Base-by-base conservation (phyloP, 2,329 filamentous ascomycete genomes). In the Nigrograna mackinnonii region DNA sequence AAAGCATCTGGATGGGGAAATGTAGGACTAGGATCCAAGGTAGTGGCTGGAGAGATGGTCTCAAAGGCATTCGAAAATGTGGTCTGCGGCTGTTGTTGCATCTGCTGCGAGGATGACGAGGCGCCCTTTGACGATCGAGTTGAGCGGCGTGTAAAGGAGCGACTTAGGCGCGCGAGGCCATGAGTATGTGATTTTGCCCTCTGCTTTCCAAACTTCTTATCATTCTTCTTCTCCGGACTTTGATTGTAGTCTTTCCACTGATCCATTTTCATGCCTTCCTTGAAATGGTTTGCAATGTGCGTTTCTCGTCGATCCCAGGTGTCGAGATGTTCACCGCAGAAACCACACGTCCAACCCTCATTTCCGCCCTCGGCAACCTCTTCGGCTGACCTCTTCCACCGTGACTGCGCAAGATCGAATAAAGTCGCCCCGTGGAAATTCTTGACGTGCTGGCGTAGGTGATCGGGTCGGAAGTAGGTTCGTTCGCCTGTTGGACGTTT, bases 241-340 rank as follows among this genome's bases (percentile, higher is more conserved):
- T 41, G 19, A 4, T 44, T 19, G 22, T 41, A 44, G 6, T 49
- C 46, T 11, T 4, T 46, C 64, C 64, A 68, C 1, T 52, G 30
- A 5, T 47, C 45, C 60, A 68, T 66, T 2, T 55, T 64, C 32
- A 48, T 18, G 0, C 64, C 62, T 3, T 60, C 55, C 21, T 64
- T 65, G 52, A 67, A 67, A 24, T 67, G 64, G 2, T 41, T 44
- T 4, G 64, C 55, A 13, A 68, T 58, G 35, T 68, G 64, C 11
- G 52, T 60, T 31, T 65, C 59, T 14, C 64, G 42, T 22, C 46
- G 40, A 14, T 64, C 56, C 64, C 64, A 68, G 0, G 47, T 59
- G 3, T 41, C 43, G 3, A 66, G 47, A 5, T 45, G 17, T 5
- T 54, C 49, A 3, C 40, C 46, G 16, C 64, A 68, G 26, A 68